Conservation (phyloP, 2,329 filamentous ascomycete genomes). For the Alternaria conjuncta region DNA sequence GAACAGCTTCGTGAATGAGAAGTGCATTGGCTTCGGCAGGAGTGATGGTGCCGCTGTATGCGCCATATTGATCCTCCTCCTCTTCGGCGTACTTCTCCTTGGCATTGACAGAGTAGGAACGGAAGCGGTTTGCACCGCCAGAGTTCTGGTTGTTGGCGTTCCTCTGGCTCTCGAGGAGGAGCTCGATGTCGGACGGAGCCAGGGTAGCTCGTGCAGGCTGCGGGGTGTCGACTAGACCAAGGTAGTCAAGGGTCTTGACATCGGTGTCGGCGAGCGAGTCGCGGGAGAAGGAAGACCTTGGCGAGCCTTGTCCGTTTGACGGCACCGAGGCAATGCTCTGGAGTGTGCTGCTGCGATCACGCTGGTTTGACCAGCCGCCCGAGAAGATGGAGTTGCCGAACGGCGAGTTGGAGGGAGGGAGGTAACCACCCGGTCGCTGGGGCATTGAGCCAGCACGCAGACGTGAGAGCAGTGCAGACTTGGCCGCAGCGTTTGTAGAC, state of each 20-base stretch:
- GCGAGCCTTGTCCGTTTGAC: constrained; percentile 84
- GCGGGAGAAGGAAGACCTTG: constrained; percentile 82
- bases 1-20: constrained; percentile 74
- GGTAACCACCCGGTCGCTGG: constrained; percentile 73
- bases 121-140: constrained; percentile 80
- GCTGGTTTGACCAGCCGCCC: constrained; percentile 80
- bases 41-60: constrained; percentile 66
- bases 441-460: constrained; percentile 94
- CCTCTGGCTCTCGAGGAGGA: constrained; percentile 59
- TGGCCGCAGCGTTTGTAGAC: constrained; percentile 60
- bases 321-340: constrained; percentile 90
- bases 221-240: constrained; percentile 92
- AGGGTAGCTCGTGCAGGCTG: constrained; percentile 78
- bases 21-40: constrained; percentile 66
- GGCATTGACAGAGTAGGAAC: constrained; percentile 98
- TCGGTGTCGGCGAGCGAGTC: constrained; percentile 87
- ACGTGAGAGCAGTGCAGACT: constrained; percentile 79
- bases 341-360: constrained; percentile 85
- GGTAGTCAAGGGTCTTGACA: constrained; percentile 92
- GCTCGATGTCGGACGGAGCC: constrained; percentile 64
- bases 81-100: constrained; percentile 97
- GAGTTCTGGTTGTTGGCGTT: constrained; percentile 65
- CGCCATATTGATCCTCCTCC: constrained; percentile 74
- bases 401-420: constrained; percentile 63
- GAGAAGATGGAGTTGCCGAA: constrained; percentile 91